These are phyloP conservation scores for Carex littledalei DNA, from an alignment of 176 grass and related monocot species.

Conservation along the genomic window DNA sequence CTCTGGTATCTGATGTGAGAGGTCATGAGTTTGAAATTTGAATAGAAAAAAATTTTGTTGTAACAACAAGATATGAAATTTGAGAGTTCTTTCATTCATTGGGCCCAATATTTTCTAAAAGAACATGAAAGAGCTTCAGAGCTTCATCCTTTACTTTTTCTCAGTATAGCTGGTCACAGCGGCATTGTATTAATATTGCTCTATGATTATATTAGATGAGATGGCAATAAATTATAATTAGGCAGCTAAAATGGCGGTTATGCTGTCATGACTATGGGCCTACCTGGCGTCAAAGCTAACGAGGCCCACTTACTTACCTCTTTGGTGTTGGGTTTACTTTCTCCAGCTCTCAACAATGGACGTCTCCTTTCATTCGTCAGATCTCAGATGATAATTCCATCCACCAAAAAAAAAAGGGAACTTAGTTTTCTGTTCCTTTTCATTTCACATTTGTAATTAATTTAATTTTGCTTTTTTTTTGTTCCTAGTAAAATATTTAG, in stretches of 20 bases:
- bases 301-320: neutral
- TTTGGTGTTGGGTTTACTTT: too few species aligned
- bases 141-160: too few species aligned
- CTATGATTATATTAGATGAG: neutral
- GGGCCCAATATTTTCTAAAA: too few species aligned
- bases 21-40: too few species aligned
- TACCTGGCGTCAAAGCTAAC: neutral
- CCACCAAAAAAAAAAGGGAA: neutral
- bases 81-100: too few species aligned
- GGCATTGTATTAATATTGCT: neutral
- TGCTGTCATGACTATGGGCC: neutral
- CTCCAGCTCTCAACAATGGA: neutral
- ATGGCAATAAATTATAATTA: neutral
- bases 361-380: neutral
- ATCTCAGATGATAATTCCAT: neutral
- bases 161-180: neutral
- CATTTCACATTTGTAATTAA: neutral
- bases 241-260: slow-evolving; percentile 1
- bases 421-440: neutral
- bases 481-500: neutral
- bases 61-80: too few species aligned
- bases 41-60: too few species aligned
- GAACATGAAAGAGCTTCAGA: too few species aligned
- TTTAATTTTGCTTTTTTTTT: neutral
- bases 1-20: too few species aligned